A percentile compares a stretch with the other conserved stretches of the same genome.
Conservation (phyloP, 176 grass and related monocot genomes). For the Aegilops tauschii region DNA sequence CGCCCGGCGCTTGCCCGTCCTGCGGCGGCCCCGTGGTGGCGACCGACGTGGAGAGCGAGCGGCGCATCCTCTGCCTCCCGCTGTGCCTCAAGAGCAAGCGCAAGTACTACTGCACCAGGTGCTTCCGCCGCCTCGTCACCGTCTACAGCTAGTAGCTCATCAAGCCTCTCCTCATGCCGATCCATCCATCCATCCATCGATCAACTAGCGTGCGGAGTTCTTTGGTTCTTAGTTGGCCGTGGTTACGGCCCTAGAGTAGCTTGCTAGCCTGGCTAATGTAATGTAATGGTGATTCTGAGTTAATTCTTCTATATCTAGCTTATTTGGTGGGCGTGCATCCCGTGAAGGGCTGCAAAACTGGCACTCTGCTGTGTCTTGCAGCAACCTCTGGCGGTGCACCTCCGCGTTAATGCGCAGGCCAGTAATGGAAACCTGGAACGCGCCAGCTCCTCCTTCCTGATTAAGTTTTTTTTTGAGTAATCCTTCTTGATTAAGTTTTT, state of each 20-base stretch:
- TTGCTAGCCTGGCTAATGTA: too few relatives aligned
- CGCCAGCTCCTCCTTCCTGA: not conserved
- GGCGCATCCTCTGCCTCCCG: conserved; percentile 65
- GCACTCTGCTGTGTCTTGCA: too few relatives aligned
- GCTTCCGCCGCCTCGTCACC: conserved; percentile 71
- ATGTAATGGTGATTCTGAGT: too few relatives aligned
- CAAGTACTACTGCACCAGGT: conserved; percentile 70
- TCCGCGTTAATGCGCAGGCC: too few relatives aligned
- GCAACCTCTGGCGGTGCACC: not conserved
- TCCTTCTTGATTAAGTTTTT: too few relatives aligned
- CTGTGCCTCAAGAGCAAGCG: conserved; percentile 74
- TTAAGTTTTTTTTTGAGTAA: too few relatives aligned
- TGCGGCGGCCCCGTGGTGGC: conserved; percentile 71
- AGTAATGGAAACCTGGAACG: too few relatives aligned
- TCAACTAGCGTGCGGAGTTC: not conserved
- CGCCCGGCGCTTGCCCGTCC: conserved; percentile 63
- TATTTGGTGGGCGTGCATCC: too few relatives aligned
- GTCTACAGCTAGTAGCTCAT: conserved; percentile 20
- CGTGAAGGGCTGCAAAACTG: too few relatives aligned
- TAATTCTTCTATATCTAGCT: too few relatives aligned
- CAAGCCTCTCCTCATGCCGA: not conserved
- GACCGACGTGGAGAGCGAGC: conserved; percentile 60
- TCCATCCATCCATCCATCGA: not conserved
- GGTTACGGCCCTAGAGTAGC: not conserved
- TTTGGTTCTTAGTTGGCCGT: not conserved